Evolutionary conservation across 2,329 filamentous ascomycete species (phyloP), one percentile per base, ranked within the genome.

Genomic region (Rhytidhysteron rufulum): DNA sequence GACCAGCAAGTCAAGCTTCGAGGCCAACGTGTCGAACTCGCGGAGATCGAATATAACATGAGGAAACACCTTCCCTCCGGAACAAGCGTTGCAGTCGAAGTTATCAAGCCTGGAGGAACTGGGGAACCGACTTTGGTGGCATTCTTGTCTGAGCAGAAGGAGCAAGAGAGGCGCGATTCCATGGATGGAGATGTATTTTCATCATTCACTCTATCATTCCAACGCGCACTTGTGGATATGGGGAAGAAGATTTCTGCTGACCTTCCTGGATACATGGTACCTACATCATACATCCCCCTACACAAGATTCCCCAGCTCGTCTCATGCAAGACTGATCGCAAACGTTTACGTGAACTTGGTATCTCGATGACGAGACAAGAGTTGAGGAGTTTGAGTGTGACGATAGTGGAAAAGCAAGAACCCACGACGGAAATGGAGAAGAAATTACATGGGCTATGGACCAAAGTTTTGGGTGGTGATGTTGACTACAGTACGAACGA

Each of bases 1-100:
- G 83, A 86, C 51, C 44, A 51, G 17, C 82, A 83, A 57, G 76
- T 84, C 40, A 86, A 87, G 62, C 65, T 86, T 20, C 71, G 29
- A 5, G 44, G 44, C 11, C 44, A 47, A 31, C 37, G 44, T 17
- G 37, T 47, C 24, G 44, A 47, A 27, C 21, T 44, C 10, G 44
- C 37, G 8, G 44, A 47, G 35, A 37, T 47, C 15, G 44, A 47
- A 24, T 22, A 36, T 25, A 37, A 43, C 21, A 22, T 42, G 16
- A 39, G 25, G n/a, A 13, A 11, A 8, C 16, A 22, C 10, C 25
- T 39, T 74, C 65, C 71, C 7, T 40, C 58, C 0, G 63, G 60
- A 9, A 62, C 58, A 9, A 62, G 65, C 3, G 62, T 75, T 0
- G 70, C 74, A 19, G 70, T 66, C 2, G 75, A 78, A 47, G 71